A percentile compares a stretch with the other conserved stretches of the same genome.
phyloP scores from a whole-genome alignment of 345 rosid genomes.

The Camelina laxa region DNA sequence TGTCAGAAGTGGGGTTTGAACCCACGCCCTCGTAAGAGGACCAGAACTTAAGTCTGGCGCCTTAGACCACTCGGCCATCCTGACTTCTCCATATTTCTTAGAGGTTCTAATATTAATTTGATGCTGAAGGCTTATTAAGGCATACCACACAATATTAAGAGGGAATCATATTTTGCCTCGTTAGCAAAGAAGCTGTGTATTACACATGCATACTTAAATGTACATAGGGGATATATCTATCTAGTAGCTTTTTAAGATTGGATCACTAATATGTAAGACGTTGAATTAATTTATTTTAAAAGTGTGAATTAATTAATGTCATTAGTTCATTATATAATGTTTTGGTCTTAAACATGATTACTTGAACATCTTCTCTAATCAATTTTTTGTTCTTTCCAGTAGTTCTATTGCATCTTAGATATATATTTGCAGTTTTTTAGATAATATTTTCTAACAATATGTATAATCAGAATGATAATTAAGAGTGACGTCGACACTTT shows the following conservation, averaged over 20 bases:
- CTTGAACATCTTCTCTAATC: background rate
- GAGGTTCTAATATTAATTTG: background rate
- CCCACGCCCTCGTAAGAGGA: constrained; percentile 58
- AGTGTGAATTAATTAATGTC: background rate
- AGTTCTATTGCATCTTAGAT: background rate
- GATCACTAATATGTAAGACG: background rate
- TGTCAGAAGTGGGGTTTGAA: constrained; percentile 52
- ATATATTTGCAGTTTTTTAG: background rate
- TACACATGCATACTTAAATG: background rate
- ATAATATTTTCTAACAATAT: background rate
- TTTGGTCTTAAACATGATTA: background rate
- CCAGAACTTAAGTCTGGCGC: constrained; percentile 93
- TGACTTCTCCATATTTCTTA: constrained; percentile 40
- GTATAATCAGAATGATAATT: background rate
- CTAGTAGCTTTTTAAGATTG: background rate
- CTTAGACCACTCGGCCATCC: constrained; percentile 94
- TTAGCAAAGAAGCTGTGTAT: background rate
- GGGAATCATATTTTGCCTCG: background rate
- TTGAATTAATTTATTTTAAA: background rate
- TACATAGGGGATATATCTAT: background rate
- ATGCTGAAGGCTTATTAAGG: background rate
- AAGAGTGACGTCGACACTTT: no score
- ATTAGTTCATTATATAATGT: background rate
- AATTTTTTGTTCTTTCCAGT: background rate
- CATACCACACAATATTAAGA: background rate